Base-by-base conservation (phyloP, 768 basidiomycete species). In the Lentinus tigrinus region DNA sequence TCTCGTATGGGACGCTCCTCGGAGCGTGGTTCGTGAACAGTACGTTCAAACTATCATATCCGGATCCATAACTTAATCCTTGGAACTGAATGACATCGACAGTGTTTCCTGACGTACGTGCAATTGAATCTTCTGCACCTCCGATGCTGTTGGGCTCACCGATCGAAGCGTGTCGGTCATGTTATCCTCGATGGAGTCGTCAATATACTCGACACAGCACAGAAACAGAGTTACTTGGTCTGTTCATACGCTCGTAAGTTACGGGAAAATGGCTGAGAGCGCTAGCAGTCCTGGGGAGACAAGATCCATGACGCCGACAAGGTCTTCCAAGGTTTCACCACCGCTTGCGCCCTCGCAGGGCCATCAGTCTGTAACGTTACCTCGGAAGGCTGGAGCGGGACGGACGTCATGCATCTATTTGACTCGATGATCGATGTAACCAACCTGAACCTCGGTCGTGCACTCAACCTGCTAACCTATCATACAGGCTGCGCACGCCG, bases 1-100 rank as follows among this genome's bases (percentile, higher is more conserved):
- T 52, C 42, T 52, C 51, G 19, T 52, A 52, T 24, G 51, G 51
- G 16, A 52, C 51, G n/a, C 21, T 52, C 38, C 17, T 52, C 19
- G 51, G 51, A 6, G 16, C 24, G 9, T 28, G 17, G 21, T 40
- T 52, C 36, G n/a, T 52, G 16, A 52, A 39, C 36, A 52, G 51
- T 52, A 28, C 38, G 51, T 39, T 36, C n/a, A 21, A 3, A 24
- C 26, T 3, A 11, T 28, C 46, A 19, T 47, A 13, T 47, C 24
- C 5, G 21, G 6, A 7, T 23, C n/a, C 11, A 10, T 16, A 6
- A 5, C 7, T 16, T 47, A 16, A 47, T n/a, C 2, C 46, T 14
- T 14, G n/a, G n/a, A n/a, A n/a, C n/a, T n/a, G n/a, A n/a, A n/a
- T n/a, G n/a, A n/a, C 14, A 2, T 19, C 17, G 13, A 11, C 9